Percentiles rank a stretch among this genome's conserved stretches.
phyloP scores from a whole-genome alignment of 306 rosid species.

The Citrullus colocynthis region DNA sequence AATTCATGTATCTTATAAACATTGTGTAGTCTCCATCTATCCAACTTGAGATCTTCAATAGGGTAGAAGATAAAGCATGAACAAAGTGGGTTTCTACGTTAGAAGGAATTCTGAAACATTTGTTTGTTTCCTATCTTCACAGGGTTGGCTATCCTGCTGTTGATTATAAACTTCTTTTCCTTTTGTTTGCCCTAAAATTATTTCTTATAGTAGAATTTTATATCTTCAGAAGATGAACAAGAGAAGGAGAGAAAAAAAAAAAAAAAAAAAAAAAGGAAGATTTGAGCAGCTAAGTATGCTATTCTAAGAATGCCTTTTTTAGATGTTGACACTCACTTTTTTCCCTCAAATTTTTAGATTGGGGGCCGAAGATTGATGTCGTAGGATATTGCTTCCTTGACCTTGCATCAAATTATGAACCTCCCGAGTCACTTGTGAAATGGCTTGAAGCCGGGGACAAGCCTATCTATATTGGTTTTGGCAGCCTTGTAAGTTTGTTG shows the following conservation, averaged over 20 bases:
- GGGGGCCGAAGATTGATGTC: conserved; percentile 94
- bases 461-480: conserved; percentile 92
- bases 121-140: background rate
- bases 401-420: conserved; percentile 90
- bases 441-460: conserved; percentile 87
- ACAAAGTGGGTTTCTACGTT: background rate
- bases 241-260: background rate
- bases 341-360: conserved; percentile 46
- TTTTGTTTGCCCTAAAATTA: background rate
- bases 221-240: background rate
- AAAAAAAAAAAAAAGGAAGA: background rate
- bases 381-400: conserved; percentile 99
- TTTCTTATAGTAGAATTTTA: background rate
- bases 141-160: background rate
- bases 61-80: background rate
- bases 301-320: background rate
- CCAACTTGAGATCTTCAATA: no score
- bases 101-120: background rate
- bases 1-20: no score
- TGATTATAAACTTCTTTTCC: background rate
- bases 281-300: background rate
- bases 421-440: conserved; percentile 62
- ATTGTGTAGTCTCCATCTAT: no score
- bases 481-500: conserved; percentile 65
- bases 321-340: background rate